These are phyloP conservation scores for Tetrahymena elliotti DNA, from an alignment of 73 alveolate species.

Conservation along the genomic window DNA sequence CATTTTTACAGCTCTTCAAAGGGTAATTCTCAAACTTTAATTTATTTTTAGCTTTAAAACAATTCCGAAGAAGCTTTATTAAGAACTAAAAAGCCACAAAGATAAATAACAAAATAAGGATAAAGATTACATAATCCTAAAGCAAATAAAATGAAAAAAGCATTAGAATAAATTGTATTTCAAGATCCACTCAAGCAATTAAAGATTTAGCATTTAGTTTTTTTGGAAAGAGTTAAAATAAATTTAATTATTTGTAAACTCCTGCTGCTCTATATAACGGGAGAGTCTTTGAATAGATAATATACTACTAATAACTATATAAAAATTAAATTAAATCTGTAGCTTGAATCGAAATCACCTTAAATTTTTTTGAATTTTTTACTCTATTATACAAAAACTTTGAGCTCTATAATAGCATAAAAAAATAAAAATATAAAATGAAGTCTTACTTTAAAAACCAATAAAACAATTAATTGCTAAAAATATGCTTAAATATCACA, in stretches of 20 bases:
- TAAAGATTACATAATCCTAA: background rate
- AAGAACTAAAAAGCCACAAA: background rate
- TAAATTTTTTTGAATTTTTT: background rate
- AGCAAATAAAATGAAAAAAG: too few relatives aligned
- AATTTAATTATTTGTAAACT: background rate
- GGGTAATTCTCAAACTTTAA: conserved; percentile 20
- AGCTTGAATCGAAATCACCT: background rate
- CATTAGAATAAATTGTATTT: too few relatives aligned
- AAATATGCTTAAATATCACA: too few relatives aligned
- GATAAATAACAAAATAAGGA: background rate
- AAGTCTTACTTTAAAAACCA: background rate
- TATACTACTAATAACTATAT: background rate
- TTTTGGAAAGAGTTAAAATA: background rate
- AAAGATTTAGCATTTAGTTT: too few relatives aligned
- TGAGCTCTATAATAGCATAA: background rate
- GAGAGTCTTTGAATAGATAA: background rate
- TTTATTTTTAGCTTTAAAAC: background rate
- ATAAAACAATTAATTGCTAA: too few relatives aligned
- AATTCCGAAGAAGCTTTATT: background rate
- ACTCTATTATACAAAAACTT: background rate
- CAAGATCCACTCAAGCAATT: too few relatives aligned
- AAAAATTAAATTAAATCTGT: background rate
- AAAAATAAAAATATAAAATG: too few relatives aligned
- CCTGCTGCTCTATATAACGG: background rate
- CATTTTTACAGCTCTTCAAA: conserved; percentile 70